Evolutionary conservation across 768 basidiomycete species (phyloP), one percentile per base, ranked within the genome.

Genomic region (Krasilnikovozyma curviuscula): DNA sequence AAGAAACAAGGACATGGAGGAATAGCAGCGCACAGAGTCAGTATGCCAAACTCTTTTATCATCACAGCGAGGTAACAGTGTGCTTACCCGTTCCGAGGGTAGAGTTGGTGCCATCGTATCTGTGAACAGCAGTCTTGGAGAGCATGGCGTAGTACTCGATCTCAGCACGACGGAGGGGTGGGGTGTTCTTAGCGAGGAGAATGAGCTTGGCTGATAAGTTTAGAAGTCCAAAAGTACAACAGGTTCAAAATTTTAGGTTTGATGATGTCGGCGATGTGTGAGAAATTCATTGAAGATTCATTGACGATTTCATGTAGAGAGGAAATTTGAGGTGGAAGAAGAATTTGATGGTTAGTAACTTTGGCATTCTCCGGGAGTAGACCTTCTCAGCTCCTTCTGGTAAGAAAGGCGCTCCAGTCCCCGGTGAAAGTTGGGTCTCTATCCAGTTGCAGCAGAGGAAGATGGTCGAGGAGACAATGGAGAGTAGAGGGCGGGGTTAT

Each of bases 71-170:
- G n/a, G n/a, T n/a, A n/a, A n/a, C n/a, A n/a, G n/a, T n/a, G n/a
- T n/a, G n/a, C n/a, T n/a, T n/a, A n/a, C n/a, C n/a, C 43, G 93
- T 98, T 50, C 93, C 93, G 56, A 98, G 81, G 52, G 91, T 83
- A 59, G 97, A 86, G 65, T 98, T 98, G 55, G 88, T 88, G 55
- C 93, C 93, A 55, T 78, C 73, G 67, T 93, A 98, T 72, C 97
- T 89, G 71, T 97, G 93, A 49, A 97, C 91, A 49, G 83, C 78
- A 49, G 91, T 97, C 74, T 98, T 98, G 58, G 88, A 93, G 65
- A 98, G 75, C 89, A 93, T 93, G 70, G 88, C 93, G 66, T 97
- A 98, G 74, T 97, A 98, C 73, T 98, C 93, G 51, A 98, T 75
- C 74, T 98, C 93, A 53, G 91, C 95, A 69, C 93, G 93, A 68